Conservation (phyloP, 768 basidiomycete species). For the Hortiboletus flavorubellus region DNA sequence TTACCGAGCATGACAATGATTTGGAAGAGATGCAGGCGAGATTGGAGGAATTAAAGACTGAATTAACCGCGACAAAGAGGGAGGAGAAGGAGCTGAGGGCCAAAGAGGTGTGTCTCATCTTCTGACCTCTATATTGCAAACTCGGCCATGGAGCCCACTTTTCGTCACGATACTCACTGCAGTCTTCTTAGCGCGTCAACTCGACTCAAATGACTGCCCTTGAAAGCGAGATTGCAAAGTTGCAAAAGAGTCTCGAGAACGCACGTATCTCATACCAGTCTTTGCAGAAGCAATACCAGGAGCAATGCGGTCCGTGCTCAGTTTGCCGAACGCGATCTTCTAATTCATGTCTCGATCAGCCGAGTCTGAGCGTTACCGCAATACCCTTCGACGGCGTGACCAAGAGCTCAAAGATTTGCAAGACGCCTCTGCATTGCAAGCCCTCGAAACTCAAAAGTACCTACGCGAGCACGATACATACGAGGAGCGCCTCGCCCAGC, state of each 20-base stretch:
- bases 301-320: constrained; percentile 70
- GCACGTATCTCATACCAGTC: constrained; percentile 69
- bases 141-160: neutral
- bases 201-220: constrained; percentile 62
- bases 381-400: constrained; percentile 70
- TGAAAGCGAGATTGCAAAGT: constrained; percentile 76
- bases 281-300: constrained; percentile 84
- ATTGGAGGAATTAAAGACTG: constrained; percentile 74
- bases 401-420: constrained; percentile 63
- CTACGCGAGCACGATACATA: constrained; percentile 63
- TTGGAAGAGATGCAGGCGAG: constrained; percentile 74
- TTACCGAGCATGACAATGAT: constrained; percentile 78
- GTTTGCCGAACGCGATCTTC: neutral
- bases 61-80: constrained; percentile 75
- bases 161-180: constrained; percentile 3
- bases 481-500: constrained; percentile 63
- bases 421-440: constrained; percentile 56
- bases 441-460: constrained; percentile 66
- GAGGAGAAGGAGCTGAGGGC: constrained; percentile 90
- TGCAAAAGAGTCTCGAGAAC: constrained; percentile 71
- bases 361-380: constrained; percentile 75
- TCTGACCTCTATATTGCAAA: constrained; percentile 3
- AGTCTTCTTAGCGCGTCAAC: constrained; percentile 51
- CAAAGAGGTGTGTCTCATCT: constrained; percentile 62
- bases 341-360: constrained; percentile 36